Evolutionary conservation across 331 rosid genomes (phyloP).

Genomic region (Dryas integrifolia): DNA sequence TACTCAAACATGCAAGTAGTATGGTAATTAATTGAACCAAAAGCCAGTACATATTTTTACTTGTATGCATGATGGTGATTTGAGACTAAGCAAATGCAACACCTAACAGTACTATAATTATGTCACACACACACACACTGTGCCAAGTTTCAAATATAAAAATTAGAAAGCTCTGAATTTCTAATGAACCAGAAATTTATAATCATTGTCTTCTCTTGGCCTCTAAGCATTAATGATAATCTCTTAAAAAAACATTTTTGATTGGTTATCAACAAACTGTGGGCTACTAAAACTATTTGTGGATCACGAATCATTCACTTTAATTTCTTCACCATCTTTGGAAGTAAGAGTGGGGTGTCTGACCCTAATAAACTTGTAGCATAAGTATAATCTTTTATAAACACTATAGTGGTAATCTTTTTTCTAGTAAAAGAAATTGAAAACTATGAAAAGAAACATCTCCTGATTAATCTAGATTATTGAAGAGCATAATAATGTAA

Average conservation of each 20-base stretch:
- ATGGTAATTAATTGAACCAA: not conserved
- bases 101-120: conserved; percentile 30
- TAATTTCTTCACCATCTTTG: conserved; percentile 36
- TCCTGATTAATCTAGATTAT: conserved; percentile 6
- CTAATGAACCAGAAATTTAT: conserved; percentile 6
- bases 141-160: conserved; percentile 24
- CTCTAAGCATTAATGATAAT: conserved; percentile 53
- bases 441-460: not conserved
- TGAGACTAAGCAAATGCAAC: conserved; percentile 12
- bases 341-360: conserved; percentile 36
- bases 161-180: conserved; percentile 20
- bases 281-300: conserved; percentile 31
- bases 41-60: conserved; percentile 3
- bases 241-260: conserved; percentile 12
- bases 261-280: conserved; percentile 25
- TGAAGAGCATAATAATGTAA: conserved; percentile 15
- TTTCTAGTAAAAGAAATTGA: conserved; percentile 15
- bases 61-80: conserved; percentile 12
- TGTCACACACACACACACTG: conserved; percentile 19
- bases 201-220: conserved; percentile 37
- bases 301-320: conserved; percentile 27
- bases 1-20: not conserved
- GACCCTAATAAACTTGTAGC: conserved; percentile 4
- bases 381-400: conserved; percentile 5
- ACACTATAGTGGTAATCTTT: conserved; percentile 17